Conservation (phyloP, 345 rosid genomes). For the Rhodamnia argentea region DNA sequence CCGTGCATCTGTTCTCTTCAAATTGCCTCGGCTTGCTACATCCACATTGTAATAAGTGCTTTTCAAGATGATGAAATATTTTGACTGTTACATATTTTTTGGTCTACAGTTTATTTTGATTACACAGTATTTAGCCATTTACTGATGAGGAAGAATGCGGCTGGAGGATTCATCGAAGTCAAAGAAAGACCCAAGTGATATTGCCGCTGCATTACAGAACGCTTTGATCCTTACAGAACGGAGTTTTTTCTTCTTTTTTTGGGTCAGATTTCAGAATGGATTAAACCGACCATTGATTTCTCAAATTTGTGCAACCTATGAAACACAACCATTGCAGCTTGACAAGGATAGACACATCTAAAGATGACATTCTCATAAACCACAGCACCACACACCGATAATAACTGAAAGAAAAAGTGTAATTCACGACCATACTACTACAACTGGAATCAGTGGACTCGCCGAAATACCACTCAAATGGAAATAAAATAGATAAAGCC, state of each 20-base stretch:
- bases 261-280: neutral
- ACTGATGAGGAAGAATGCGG: neutral
- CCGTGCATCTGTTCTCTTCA: neutral
- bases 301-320: neutral
- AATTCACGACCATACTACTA: neutral
- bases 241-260: too few relatives aligned
- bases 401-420: neutral
- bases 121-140: neutral
- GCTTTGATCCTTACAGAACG: neutral
- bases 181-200: neutral
- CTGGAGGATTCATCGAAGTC: conserved; percentile 10
- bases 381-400: neutral
- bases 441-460: neutral
- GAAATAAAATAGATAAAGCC: neutral
- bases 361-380: neutral
- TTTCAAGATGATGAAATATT: neutral
- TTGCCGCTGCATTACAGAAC: neutral
- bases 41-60: neutral
- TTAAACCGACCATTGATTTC: neutral
- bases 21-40: neutral
- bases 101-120: neutral
- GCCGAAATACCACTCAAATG: neutral
- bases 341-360: neutral
- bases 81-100: neutral
- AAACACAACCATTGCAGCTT: neutral